Evolutionary conservation across 1,284 basidiomycete species (phyloP).

Genomic region (Caloboletus inedulis): DNA sequence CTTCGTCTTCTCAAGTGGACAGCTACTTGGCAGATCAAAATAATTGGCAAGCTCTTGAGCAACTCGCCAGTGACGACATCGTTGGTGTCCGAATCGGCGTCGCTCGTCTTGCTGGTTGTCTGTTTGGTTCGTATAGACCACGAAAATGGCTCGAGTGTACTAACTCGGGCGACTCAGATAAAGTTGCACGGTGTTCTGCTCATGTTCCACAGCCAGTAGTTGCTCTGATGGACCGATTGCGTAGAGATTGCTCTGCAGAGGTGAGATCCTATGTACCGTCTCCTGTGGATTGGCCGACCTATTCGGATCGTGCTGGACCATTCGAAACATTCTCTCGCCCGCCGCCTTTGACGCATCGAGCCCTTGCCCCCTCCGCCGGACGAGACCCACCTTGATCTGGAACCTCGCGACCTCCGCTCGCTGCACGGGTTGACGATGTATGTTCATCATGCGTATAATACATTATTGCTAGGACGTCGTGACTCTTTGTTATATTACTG

Average conservation of each 20-base stretch:
- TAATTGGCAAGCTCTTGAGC: constrained; percentile 53
- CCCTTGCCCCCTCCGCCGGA: constrained; percentile 2
- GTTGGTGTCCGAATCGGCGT: constrained; percentile 87
- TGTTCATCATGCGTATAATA: constrained; percentile 14
- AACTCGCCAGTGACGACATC: constrained; percentile 67
- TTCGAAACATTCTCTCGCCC: constrained; percentile 37
- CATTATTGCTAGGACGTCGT: constrained; percentile 21
- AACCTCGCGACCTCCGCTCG: neutral
- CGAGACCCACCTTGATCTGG: constrained; percentile 15
- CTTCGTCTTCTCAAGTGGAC: constrained; percentile 40
- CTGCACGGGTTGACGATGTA: neutral
- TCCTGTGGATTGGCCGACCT: constrained; percentile 12
- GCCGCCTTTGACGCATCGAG: constrained; percentile 24
- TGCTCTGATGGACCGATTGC: constrained; percentile 41
- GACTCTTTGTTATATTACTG: constrained; percentile 20
- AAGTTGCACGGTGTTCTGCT: constrained; percentile 27
- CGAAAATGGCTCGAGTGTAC: neutral
- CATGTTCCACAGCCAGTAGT: constrained; percentile 30
- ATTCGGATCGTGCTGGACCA: constrained; percentile 19
- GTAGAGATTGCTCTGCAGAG: constrained; percentile 47
- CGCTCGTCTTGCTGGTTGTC: constrained; percentile 60
- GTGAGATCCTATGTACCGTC: constrained; percentile 43
- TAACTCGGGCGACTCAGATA: constrained; percentile 18
- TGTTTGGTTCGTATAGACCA: constrained; percentile 46
- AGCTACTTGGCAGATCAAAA: constrained; percentile 48